phyloP scores from a whole-genome alignment of 805 yeast species.

The Yarrowia porcina region DNA sequence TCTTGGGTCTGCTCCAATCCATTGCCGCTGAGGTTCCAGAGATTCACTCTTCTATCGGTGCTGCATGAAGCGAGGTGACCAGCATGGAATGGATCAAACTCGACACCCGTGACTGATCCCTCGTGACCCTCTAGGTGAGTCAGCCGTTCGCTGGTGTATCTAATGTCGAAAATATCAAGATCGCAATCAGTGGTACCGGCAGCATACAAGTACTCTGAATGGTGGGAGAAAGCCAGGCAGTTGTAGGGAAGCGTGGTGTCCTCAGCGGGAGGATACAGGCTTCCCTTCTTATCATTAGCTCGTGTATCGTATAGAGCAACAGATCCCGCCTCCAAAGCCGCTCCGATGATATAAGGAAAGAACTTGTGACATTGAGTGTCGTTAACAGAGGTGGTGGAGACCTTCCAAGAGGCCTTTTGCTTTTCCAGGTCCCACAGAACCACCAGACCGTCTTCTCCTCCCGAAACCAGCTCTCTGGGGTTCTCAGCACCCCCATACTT shows the following conservation, averaged over 20 bases:
- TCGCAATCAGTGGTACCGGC: constrained; percentile 76
- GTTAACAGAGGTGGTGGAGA: constrained; percentile 44
- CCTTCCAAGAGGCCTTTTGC: background rate
- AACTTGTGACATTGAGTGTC: constrained; percentile 59
- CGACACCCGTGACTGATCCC: constrained; percentile 52
- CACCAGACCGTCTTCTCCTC: constrained; percentile 59
- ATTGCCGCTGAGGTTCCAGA: constrained; percentile 69
- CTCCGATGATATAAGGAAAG: constrained; percentile 52
- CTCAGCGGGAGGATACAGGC: constrained; percentile 45
- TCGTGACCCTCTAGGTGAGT: constrained; percentile 70
- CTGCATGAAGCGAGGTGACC: constrained; percentile 54
- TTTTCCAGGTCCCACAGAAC: constrained; percentile 64
- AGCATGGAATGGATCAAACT: constrained; percentile 51
- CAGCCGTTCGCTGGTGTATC: constrained; percentile 57
- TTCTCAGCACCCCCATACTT: constrained; percentile 35
- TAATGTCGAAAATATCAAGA: constrained; percentile 68
- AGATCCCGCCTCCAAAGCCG: constrained; percentile 66
- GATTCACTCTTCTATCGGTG: constrained; percentile 65
- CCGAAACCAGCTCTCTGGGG: constrained; percentile 51
- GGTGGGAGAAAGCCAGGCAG: constrained; percentile 63
- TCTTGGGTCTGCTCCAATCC: constrained; percentile 53
- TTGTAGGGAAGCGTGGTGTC: constrained; percentile 51
- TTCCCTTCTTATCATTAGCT: constrained; percentile 28
- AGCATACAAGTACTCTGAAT: constrained; percentile 51
- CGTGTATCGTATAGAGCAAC: constrained; percentile 63